Base-by-base conservation (phyloP, 805 yeast genomes). In the Blastobotrys americana region DNA sequence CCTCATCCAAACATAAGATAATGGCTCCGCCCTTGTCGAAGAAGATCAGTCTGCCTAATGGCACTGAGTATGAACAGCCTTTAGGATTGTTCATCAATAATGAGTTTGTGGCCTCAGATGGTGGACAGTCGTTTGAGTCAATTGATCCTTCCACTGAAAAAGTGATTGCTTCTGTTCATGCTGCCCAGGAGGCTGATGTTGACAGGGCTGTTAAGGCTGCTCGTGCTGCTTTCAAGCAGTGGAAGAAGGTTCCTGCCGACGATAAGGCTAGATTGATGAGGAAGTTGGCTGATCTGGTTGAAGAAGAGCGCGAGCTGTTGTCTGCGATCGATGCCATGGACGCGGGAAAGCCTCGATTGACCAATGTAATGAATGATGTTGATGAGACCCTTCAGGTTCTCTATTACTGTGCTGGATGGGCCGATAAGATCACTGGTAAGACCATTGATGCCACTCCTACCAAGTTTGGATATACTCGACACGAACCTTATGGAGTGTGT, bases 401-500 rank as follows among this genome's bases (percentile, higher is more conserved):
- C 64, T 78, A 90, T 68, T 81, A 88, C 53, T 81, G 85, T 64
- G 96, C 89, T 47, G 96, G 96, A 52, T 85, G 79, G 78, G 86
- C 95, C 58, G 96, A 87, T 69, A 88, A 89, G 72, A 68, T 84
- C 53, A 75, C 72, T 54, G 55, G 54, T 5, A 73, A 78, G 53
- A 66, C 80, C 47, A 74, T 85, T 47, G 85, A 85, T 64, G 80
- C 94, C 41, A 90, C 89, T 50, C 64, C 67, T 46, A 69, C 78
- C 41, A 85, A 84, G 66, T 78, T 88, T 64, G 77, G 77, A 50
- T 86, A 82, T 69, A 81, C 90, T 53, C 78, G 80, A 65, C 82
- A 83, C 66, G 95, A 88, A 68, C 96, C 97, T 48, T 71, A 85
- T 58, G 97, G 96, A 63, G 96, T 89, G 39, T 86, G 95, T 65